Conservation (phyloP, 768 basidiomycete species). For the Kwoniella botswanensis region DNA sequence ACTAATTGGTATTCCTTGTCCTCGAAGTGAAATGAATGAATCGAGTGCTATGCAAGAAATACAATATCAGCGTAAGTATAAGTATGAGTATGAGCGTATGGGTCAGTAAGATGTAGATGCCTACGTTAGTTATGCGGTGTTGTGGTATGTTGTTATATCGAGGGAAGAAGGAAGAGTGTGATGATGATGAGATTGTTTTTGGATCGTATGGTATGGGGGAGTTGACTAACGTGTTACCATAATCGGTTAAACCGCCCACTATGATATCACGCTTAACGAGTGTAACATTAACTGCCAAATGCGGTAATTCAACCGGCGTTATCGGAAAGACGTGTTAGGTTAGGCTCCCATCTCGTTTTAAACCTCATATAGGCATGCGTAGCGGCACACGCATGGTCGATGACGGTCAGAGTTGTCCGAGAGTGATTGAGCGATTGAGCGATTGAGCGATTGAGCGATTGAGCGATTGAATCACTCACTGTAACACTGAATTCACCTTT, state of each 20-base stretch:
- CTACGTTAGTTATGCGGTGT: conserved; percentile 14
- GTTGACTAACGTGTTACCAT: conserved; percentile 6
- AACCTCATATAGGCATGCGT: not conserved
- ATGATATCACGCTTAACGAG: conserved; percentile 8
- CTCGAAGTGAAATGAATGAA: conserved; percentile 2
- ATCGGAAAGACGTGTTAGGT: not conserved
- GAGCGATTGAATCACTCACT: not conserved
- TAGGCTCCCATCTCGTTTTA: not conserved
- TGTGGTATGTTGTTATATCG: not conserved
- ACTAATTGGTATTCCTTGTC: conserved; percentile 1
- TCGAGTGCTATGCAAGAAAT: not conserved
- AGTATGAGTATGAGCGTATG: not conserved
- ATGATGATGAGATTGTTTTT: not conserved
- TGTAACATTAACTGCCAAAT: conserved; percentile 5
- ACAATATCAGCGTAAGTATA: not conserved
- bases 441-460: too few species aligned
- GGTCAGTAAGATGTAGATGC: conserved; percentile 5
- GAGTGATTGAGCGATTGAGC: too few species aligned
- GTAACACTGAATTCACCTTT: not conserved
- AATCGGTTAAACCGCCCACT: conserved; percentile 12
- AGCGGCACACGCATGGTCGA: not conserved
- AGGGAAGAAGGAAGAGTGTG: not conserved
- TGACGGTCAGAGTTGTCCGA: not conserved
- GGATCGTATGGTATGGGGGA: not conserved
- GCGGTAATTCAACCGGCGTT: conserved; percentile 14